These are phyloP conservation scores for Sedum album DNA, from an alignment of 164 flowering plant species.

Conservation along the genomic window DNA sequence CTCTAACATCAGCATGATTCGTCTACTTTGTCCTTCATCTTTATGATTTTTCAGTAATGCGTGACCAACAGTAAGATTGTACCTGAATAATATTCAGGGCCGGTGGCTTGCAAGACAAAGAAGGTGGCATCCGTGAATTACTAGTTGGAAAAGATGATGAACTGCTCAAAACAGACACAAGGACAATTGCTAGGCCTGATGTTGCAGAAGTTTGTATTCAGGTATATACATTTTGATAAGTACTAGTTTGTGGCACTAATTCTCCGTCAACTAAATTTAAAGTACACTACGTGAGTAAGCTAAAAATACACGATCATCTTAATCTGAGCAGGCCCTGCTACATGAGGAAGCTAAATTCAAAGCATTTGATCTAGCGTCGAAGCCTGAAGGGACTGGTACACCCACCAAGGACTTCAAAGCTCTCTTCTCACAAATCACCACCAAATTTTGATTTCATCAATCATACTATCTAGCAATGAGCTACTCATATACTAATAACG, in stretches of 20 bases:
- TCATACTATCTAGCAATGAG: neutral
- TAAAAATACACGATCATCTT: slow-evolving; percentile 2
- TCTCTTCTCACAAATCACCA: slow-evolving; percentile 56
- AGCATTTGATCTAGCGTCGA: slow-evolving; percentile 89
- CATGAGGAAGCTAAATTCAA: slow-evolving; percentile 81
- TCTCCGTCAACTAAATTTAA: neutral
- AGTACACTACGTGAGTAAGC: neutral
- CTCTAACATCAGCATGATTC: neutral
- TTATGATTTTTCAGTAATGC: neutral
- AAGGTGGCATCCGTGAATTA: slow-evolving; percentile 86
- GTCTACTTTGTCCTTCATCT: neutral
- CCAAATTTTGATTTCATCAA: slow-evolving; percentile 45
- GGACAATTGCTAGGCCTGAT: slow-evolving; percentile 72
- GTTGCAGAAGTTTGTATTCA: slow-evolving; percentile 98
- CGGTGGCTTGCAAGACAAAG: slow-evolving; percentile 93
- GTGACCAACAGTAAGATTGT: neutral
- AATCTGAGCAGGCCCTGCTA: slow-evolving; percentile 60
- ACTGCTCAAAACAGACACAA: slow-evolving; percentile 73
- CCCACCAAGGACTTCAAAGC: slow-evolving; percentile 88
- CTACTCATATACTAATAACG: no score
- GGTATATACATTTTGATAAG: slow-evolving; percentile 30
- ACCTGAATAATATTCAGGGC: slow-evolving; percentile 39
- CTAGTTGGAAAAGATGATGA: slow-evolving; percentile 93
- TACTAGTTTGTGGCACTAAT: neutral
- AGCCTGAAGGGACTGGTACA: slow-evolving; percentile 77